Conservation (phyloP, 345 rosid species). For the Boechera stricta region DNA sequence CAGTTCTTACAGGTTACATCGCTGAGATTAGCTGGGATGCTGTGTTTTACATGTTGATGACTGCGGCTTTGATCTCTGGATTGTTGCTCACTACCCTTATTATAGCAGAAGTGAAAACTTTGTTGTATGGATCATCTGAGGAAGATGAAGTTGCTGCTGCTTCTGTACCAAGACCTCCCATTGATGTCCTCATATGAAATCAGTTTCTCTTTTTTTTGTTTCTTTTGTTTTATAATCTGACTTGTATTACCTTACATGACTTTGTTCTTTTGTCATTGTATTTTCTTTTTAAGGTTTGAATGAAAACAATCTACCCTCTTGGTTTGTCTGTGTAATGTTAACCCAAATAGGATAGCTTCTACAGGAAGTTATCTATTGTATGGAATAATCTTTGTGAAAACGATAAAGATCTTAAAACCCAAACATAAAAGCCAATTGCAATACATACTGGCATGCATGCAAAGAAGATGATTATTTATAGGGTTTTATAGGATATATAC, state of each 20-base stretch:
- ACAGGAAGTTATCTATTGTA: background rate
- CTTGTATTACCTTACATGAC: slow-evolving; percentile 20
- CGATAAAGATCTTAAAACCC: background rate
- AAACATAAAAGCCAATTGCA: background rate
- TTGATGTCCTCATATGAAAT: slow-evolving; percentile 37
- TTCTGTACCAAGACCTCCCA: slow-evolving; percentile 45
- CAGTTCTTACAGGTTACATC: slow-evolving; percentile 82
- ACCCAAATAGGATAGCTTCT: background rate
- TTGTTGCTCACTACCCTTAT: slow-evolving; percentile 77
- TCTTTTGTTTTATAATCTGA: background rate
- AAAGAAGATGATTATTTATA: background rate
- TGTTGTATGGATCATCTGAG: slow-evolving; percentile 43
- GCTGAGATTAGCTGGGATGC: slow-evolving; percentile 80
- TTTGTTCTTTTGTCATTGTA: slow-evolving; percentile 15
- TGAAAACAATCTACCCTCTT: slow-evolving; percentile 1
- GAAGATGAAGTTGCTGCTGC: slow-evolving; percentile 35
- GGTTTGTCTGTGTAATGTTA: background rate
- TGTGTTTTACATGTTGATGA: slow-evolving; percentile 93
- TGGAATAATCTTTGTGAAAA: background rate
- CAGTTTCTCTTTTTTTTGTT: background rate
- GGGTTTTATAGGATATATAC: too few species aligned
- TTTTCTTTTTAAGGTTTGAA: slow-evolving; percentile 1
- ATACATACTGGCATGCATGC: background rate
- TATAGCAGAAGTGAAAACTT: slow-evolving; percentile 57
- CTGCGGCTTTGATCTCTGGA: slow-evolving; percentile 77